Evolutionary conservation across 768 basidiomycete species (phyloP), one percentile per base, ranked within the genome.

Genomic region (Tubosaeta sp.): DNA sequence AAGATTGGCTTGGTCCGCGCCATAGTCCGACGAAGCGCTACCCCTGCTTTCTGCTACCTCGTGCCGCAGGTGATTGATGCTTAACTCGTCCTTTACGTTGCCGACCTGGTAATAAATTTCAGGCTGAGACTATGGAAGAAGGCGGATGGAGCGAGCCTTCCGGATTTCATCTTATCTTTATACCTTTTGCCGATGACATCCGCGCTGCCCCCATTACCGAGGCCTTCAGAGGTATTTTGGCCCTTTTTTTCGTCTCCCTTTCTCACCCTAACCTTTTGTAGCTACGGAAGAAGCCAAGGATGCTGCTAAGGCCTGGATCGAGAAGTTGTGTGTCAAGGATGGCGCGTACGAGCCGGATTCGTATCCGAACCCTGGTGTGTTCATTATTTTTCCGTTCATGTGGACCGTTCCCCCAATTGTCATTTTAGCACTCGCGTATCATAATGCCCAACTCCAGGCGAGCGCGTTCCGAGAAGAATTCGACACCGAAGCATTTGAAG

Each of bases 141-240:
- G 79, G 77, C 10, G 91, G 89, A 7, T 88, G 83, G 76, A 83
- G 81, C 47, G 85, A 88, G 38, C 91, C 97, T 32, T 83, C 90
- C 2, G 97, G 97, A 6, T 88, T 98, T 62, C 94, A 98, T 68
- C 75, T 98, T 46, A 86, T 97, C 52, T 87, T 88, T 14, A 67
- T 97, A n/a, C 95, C 95, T 1, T 99, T 89, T 65, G 88, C 90
- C 5, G 97, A 99, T 64, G 97, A 99, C 61, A 87, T 98, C 45
- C 83, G 97, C 44, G 76, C 77, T 17, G 88, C 88, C 6, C 85
- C 88, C 2, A 69, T 93, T 11, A 80, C 84, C 17, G 75, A 81
- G 50, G 84, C 76, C 7, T 73, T 77, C 58, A 76, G 78, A 75
- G 86, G 92, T 84, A 69, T 27, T 68, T 50, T 42, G 2, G 4